phyloP scores from a whole-genome alignment of 208 protist genomes.

The Angomonas deanei region DNA sequence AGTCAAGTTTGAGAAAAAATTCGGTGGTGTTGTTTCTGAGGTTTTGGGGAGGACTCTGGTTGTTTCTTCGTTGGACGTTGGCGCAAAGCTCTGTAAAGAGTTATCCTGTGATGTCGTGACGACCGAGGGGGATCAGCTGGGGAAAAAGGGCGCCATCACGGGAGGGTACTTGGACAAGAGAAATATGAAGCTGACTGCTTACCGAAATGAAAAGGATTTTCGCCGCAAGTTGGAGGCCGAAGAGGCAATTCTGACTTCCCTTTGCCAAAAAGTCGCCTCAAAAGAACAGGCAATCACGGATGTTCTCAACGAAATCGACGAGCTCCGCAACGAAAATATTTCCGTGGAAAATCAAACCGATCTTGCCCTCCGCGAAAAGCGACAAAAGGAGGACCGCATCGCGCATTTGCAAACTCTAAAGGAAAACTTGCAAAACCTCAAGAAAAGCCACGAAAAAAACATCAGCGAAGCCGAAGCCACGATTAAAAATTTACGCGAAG shows the following conservation, averaged over 20 bases:
- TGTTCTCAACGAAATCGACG: constrained; percentile 68
- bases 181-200: constrained; percentile 71
- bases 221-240: constrained; percentile 15
- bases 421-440: constrained; percentile 34
- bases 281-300: constrained; percentile 78
- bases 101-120: constrained; percentile 94
- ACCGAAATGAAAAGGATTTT: constrained; percentile 43
- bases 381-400: constrained; percentile 35
- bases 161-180: constrained; percentile 93
- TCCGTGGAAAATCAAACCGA: constrained; percentile 46
- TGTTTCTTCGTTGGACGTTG: constrained; percentile 82
- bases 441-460: constrained; percentile 38
- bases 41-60: constrained; percentile 95
- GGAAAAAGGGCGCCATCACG: constrained; percentile 89
- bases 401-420: constrained; percentile 33
- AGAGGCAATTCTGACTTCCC: constrained; percentile 27
- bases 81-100: constrained; percentile 42
- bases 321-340: constrained; percentile 41
- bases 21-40: constrained; percentile 74
- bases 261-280: constrained; percentile 64
- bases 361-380: constrained; percentile 21
- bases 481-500: constrained; percentile 29
- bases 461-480: constrained; percentile 26
- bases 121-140: constrained; percentile 86
- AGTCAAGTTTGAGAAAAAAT: constrained; percentile 72